Base-by-base conservation (phyloP, 169 alveolate genomes). In the Eimeria tenella region DNA sequence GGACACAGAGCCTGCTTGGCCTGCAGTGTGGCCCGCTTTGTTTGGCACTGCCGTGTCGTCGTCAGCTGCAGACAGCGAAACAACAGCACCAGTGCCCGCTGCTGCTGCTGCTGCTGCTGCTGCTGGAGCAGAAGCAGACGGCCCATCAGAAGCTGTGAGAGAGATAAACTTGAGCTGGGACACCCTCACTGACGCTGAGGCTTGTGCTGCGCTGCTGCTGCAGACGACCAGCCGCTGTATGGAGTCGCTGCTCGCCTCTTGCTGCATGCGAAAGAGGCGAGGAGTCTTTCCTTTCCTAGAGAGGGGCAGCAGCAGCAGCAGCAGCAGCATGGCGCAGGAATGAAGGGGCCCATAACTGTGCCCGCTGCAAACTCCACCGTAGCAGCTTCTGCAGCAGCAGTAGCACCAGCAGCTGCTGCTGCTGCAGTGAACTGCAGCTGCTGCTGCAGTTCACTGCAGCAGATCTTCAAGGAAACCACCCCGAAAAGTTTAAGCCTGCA, bases 291-390 rank as follows among this genome's bases (percentile, higher is more conserved):
- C 82, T 13, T 71, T 25, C 55, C 7, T 23, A 25, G 19, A 21
- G 53, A 21, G 82, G 17, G 49, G 82, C 9, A 21, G 82, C 82
- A 71, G 55, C 82, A 71, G 82, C 55, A 71, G 55, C 82, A 71
- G 53, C 56, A 71, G 82, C 82, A 71, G 82, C 52, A 31, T 31
- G 42, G 42, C 11, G 68, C 68, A 58, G 21, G 19, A 58, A 58
- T 17, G 19, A 58, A 58, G 19, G 19, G 2, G 19, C 21, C 21
- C 68, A 10, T 58, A 58, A 1, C 68, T 58, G 68, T 10, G 68
- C 19, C 68, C 19, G 68, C 3, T 13, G 68, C 21, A 58, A 58
- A 0, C 68, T 10, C 68, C 11, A 10, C 68, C 11, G 68, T 58
- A 31, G 42, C 42, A 31, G 42, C 42, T 31, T 31, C 42, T 31